phyloP scores from a whole-genome alignment of 345 rosid genomes.

The Barbarea vulgaris region DNA sequence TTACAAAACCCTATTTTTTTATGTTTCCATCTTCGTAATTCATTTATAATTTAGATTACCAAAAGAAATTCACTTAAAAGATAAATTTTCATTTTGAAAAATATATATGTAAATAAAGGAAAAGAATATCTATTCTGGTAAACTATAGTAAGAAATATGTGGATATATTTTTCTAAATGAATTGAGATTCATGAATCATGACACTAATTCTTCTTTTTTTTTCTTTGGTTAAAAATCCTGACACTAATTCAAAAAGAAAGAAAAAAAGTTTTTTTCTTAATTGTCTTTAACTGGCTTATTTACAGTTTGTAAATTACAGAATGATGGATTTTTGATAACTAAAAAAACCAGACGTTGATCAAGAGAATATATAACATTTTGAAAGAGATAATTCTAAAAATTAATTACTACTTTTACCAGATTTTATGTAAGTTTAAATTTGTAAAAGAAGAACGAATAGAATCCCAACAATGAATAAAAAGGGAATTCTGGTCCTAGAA shows the following conservation, averaged over 20 bases:
- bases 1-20: neutral
- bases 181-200: constrained; percentile 11
- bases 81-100: neutral
- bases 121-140: neutral
- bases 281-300: neutral
- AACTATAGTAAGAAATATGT: constrained; percentile 2
- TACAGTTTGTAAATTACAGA: neutral
- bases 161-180: neutral
- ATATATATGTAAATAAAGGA: neutral
- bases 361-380: too few species aligned
- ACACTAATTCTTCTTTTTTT: neutral
- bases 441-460: neutral
- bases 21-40: neutral
- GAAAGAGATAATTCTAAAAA: neutral
- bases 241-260: neutral
- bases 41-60: neutral
- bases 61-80: neutral
- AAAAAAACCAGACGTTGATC: neutral
- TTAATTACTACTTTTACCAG: neutral
- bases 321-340: neutral
- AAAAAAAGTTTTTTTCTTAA: neutral
- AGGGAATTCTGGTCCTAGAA: neutral
- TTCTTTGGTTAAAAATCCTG: too few species aligned
- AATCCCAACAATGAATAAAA: neutral
- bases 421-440: neutral